Conservation (phyloP, 257 asterid species). For the Nicotiana sylvestris region DNA sequence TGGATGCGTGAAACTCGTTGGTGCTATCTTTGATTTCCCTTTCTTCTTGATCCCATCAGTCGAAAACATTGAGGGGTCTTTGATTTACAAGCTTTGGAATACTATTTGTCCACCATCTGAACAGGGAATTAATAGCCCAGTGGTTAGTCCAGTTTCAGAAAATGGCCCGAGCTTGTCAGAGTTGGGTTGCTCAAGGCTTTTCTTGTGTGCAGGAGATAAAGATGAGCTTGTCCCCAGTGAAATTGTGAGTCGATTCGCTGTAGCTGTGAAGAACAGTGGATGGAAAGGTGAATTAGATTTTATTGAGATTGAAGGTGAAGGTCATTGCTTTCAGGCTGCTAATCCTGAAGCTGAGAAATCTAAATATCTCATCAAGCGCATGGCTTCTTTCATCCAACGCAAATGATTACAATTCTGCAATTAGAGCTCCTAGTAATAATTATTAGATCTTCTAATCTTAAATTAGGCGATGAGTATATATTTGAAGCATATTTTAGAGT, state of each 20-base stretch:
- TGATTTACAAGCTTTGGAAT: neutral
- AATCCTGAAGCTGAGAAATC: constrained; percentile 11
- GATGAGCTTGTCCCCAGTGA: constrained; percentile 1
- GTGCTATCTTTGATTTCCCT: constrained; percentile 12
- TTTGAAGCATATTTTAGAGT: too few species aligned
- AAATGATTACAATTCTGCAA: neutral
- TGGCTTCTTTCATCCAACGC: constrained; percentile 10
- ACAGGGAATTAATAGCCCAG: constrained; percentile 11
- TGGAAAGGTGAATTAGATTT: constrained; percentile 21
- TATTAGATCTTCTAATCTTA: too few species aligned
- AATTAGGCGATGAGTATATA: too few species aligned
- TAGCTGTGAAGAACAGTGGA: constrained; percentile 12
- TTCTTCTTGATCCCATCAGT: constrained; percentile 11
- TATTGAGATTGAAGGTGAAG: constrained; percentile 19
- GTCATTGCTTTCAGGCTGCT: constrained; percentile 15
- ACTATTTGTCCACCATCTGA: neutral
- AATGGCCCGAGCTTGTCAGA: neutral
- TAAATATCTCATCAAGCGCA: neutral
- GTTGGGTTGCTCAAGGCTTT: constrained; percentile 12
- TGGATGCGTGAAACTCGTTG: constrained; percentile 3
- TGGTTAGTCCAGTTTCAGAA: constrained; percentile 13
- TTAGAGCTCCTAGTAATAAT: too few species aligned
- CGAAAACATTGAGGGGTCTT: neutral
- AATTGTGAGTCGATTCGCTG: neutral
- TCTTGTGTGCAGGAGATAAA: neutral